Base-by-base conservation (phyloP, 2,329 filamentous ascomycete genomes). In the Pezizomycotina sp. region DNA sequence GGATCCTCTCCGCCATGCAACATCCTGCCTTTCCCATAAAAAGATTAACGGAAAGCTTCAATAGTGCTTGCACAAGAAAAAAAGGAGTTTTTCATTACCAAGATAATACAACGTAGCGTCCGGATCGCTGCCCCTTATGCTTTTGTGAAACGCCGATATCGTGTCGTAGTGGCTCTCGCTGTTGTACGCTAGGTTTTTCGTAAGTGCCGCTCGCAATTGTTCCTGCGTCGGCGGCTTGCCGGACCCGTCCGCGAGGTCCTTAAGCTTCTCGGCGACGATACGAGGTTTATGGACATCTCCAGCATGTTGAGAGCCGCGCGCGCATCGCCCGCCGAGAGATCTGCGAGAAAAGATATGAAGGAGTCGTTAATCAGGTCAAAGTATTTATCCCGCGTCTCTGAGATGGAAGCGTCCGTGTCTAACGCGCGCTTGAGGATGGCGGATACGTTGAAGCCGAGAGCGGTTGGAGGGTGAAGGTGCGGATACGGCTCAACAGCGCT, bases 111-210 rank as follows among this genome's bases (percentile, higher is more conserved):
- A 66, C 0, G 86, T 69, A 0, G 86, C 89, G 56, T 95, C 79
- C 0, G 86, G 58, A 52, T 93, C 76, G 36, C 73, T 77, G 25
- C 89, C 89, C 28, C 89, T 77, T 6, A 95, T 75, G 2, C 83
- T 83, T 53, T 98, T 98, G 66, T 95, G 89, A 51, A 95, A 89
- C 19, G 89, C 89, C 1, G 81, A 92, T 52, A 98, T 95, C 34
- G 80, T 89, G 55, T 98, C 86, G 61, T 95, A 98, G 60, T 95
- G 89, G 55, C 92, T 82, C 58, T 98, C 89, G 34, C 89, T 86
- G 57, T 98, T 89, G 58, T 95, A 95, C 9, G 95, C 83, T 2
- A 95, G 64, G 0, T 86, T 95, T 54, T 84, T 84, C 2, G 86
- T 95, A 6, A 98, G 65, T 2, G 78, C 69, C 1, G 72, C 64